phyloP scores from a whole-genome alignment of 2,329 filamentous ascomycete genomes.

The Rutstroemia sp. region DNA sequence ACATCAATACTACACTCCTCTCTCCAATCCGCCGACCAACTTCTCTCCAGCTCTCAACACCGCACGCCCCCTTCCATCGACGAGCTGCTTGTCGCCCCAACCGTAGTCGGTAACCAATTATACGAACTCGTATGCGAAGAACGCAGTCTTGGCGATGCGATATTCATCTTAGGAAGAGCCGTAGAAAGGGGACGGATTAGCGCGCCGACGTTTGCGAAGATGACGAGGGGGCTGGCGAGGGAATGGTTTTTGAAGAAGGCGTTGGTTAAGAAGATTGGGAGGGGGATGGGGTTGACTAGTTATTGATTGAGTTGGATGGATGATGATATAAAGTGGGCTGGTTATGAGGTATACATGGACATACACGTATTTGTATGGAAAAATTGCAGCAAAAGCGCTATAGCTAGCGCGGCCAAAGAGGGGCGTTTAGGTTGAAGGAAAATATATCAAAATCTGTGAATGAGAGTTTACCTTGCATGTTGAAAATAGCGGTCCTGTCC shows the following conservation, averaged over 20 bases:
- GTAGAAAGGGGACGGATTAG: slow-evolving; percentile 66
- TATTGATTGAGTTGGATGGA: too few species aligned
- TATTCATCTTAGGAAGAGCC: slow-evolving; percentile 72
- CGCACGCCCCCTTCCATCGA: slow-evolving; percentile 73
- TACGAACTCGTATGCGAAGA: slow-evolving; percentile 88
- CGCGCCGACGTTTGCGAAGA: slow-evolving; percentile 69
- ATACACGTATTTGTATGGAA: too few species aligned
- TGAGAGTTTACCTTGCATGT: too few species aligned
- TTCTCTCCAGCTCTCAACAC: slow-evolving; percentile 64
- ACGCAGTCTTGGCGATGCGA: slow-evolving; percentile 73
- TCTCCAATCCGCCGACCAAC: slow-evolving; percentile 68
- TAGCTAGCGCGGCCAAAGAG: too few species aligned
- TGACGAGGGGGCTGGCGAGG: slow-evolving; percentile 64
- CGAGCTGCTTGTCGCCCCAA: slow-evolving; percentile 86
- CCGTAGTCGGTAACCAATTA: slow-evolving; percentile 85
- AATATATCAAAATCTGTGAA: too few species aligned
- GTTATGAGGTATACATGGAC: too few species aligned
- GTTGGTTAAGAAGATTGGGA: slow-evolving; percentile 67
- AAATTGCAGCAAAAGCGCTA: too few species aligned
- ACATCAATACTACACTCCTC: slow-evolving; percentile 70
- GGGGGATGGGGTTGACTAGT: slow-evolving; percentile 59
- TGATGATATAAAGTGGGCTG: too few species aligned
- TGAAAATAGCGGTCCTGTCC: too few species aligned
- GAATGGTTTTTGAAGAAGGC: slow-evolving; percentile 84
- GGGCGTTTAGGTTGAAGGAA: too few species aligned